Evolutionary conservation across 2,329 filamentous ascomycete genomes (phyloP), one percentile per base, ranked within the genome.

Genomic region (Rutstroemia sp.): DNA sequence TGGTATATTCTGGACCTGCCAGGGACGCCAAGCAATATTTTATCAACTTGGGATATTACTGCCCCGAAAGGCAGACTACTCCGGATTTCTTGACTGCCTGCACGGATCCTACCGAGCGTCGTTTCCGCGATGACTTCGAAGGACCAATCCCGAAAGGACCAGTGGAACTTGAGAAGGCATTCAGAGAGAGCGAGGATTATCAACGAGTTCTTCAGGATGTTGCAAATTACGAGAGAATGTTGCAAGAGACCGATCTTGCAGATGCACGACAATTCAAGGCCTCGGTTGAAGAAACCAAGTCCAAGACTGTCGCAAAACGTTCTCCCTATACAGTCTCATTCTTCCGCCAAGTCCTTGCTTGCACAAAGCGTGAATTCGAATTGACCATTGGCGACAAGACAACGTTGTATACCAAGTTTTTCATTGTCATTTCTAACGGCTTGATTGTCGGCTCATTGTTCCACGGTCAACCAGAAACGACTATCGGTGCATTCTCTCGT

Each of bases 391-490:
- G 88, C 41, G 88, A 95, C 70, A 84, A 79, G 58, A 84, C 83
- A 0, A 86, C 87, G 0, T 76, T 94, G 1, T 86, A 84, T 69
- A 92, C 88, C 42, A 94, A 92, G 63, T 78, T 87, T 58, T 87
- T 90, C 71, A 89, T 90, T 67, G 88, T 91, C 64, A 72, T 92
- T 57, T 79, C 85, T 57, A 88, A 89, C 68, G 80, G 72, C 55
- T 76, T 95, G 9, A 88, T 95, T 59, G 84, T 92, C 54, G 86
- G 88, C 1, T 89, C 86, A 2, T 76, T 94, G 17, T 94, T 94
- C 72, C 89, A 90, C 64, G 88, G 82, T 12, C 76, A 84, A 66
- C 72, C 80, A 0, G 64, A 78, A 5, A 75, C 80, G 63, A 85
- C 83, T 1, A 75, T 73, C 42, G 84, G 84, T 38, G 80, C 82